phyloP scores from a whole-genome alignment of 805 yeast genomes.

The Debaryomyces tyrocola region DNA sequence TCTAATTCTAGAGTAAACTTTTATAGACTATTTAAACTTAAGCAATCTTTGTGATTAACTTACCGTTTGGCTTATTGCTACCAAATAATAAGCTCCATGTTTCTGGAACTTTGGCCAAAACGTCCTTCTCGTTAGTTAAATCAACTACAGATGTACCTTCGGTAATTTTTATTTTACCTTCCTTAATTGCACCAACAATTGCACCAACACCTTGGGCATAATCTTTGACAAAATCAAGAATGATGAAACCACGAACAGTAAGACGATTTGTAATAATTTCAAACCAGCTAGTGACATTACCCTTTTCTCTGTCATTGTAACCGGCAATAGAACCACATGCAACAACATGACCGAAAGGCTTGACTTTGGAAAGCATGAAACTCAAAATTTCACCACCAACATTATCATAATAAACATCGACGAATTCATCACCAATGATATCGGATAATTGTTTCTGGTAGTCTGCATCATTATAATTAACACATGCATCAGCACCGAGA shows the following conservation, averaged over 20 bases:
- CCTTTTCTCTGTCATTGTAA: constrained; percentile 45
- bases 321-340: constrained; percentile 68
- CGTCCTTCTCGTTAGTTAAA: constrained; percentile 33
- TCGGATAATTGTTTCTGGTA: constrained; percentile 23
- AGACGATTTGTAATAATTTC: constrained; percentile 51
- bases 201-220: constrained; percentile 37
- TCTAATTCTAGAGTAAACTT: too few species aligned
- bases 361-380: constrained; percentile 38
- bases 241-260: constrained; percentile 52
- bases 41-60: constrained; percentile 47
- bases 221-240: constrained; percentile 36
- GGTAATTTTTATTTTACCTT: constrained; percentile 41
- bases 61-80: constrained; percentile 48
- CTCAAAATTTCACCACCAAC: constrained; percentile 65
- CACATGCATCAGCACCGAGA: constrained; percentile 52
- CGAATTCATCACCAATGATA: constrained; percentile 45
- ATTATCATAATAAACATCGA: constrained; percentile 58
- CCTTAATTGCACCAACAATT: constrained; percentile 34
- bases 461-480: constrained; percentile 44
- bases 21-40: constrained; percentile 5
- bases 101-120: constrained; percentile 45
- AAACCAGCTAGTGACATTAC: constrained; percentile 40
- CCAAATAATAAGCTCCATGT: constrained; percentile 48
- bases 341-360: constrained; percentile 44
- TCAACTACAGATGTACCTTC: constrained; percentile 40